These are phyloP conservation scores for Fusarium udum DNA, from an alignment of 2,329 filamentous ascomycete genomes.

Conservation along the genomic window DNA sequence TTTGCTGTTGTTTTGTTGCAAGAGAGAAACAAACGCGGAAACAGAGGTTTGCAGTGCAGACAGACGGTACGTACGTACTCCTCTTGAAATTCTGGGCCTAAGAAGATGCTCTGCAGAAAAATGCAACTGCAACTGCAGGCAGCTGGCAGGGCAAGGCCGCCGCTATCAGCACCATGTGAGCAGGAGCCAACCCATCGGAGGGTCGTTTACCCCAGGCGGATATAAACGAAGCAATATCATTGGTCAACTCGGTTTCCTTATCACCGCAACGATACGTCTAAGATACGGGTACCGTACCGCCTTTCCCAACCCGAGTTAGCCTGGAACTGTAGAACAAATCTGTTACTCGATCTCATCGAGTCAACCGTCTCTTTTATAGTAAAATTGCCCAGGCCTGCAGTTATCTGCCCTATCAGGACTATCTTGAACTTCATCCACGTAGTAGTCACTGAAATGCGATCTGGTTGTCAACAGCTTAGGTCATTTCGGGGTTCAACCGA, in stretches of 20 bases:
- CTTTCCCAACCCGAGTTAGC: slow-evolving; percentile 23
- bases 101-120: slow-evolving; percentile 18
- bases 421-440: slow-evolving; percentile 5
- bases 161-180: slow-evolving; percentile 27
- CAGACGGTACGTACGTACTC: not conserved
- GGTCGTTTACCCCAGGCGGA: slow-evolving; percentile 38
- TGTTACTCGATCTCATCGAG: slow-evolving; percentile 59
- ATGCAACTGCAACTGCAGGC: not conserved
- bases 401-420: slow-evolving; percentile 28
- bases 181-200: slow-evolving; percentile 26
- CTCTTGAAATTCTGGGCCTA: slow-evolving; percentile 11
- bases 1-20: not conserved
- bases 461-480: slow-evolving; percentile 7
- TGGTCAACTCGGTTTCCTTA: slow-evolving; percentile 31
- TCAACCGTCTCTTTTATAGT: slow-evolving; percentile 44
- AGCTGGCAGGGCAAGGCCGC: slow-evolving; percentile 5
- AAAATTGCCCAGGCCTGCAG: slow-evolving; percentile 8
- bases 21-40: not conserved
- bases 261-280: slow-evolving; percentile 25
- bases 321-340: slow-evolving; percentile 22
- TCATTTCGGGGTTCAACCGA: slow-evolving; percentile 19
- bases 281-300: slow-evolving; percentile 32
- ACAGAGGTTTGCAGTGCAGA: not conserved
- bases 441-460: slow-evolving; percentile 22
- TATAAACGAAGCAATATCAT: slow-evolving; percentile 18